Base-by-base conservation (phyloP, 2,329 filamentous ascomycete species). In the Xylariaceae sp. region DNA sequence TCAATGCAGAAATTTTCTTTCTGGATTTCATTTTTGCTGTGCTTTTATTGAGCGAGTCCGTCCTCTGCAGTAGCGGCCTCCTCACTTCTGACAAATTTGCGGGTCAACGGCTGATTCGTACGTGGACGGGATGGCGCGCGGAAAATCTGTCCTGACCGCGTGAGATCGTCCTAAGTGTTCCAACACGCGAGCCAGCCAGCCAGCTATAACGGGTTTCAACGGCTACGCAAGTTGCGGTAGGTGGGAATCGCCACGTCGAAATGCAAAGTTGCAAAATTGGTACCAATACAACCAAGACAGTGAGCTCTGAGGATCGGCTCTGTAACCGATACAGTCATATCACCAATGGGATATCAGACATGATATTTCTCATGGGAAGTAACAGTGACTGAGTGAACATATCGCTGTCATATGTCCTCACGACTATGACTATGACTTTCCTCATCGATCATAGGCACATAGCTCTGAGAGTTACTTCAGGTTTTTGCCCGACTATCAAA, bases 61-160 rank as follows among this genome's bases (percentile, higher is more conserved):
- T 23, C 32, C 42, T 57, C 45, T 60, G 57, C 57, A 57, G 54
- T 62, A 62, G 60, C 37, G 54, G 47, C 47, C 20, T 52, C 42
- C 40, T 43, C 41, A 47, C 40, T 46, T 49, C 44, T 49, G 40
- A 54, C 42, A 48, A 19, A 26, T 49, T n/a, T 44, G 54, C 56
- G 54, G 54, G 54, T 59, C 57, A 40, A 46, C 49, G 40, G 44
- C 32, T 48, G 23, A 52, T 46, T 51, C 37, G 49, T 50, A 55
- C 50, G 41, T 29, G 21, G 47, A 7, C 10, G 40, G n/a, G 20
- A 19, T 37, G 6, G 32, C 32, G 32, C 32, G 32, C 32, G 60
- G 55, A 53, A 57, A 40, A 18, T 23, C 50, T 37, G 41, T 44
- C 52, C 48, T 57, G 48, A 52, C 57, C 60, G 57, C 50, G 57